phyloP scores from a whole-genome alignment of 2,329 filamentous ascomycete genomes.

The Zalaria obscura region DNA sequence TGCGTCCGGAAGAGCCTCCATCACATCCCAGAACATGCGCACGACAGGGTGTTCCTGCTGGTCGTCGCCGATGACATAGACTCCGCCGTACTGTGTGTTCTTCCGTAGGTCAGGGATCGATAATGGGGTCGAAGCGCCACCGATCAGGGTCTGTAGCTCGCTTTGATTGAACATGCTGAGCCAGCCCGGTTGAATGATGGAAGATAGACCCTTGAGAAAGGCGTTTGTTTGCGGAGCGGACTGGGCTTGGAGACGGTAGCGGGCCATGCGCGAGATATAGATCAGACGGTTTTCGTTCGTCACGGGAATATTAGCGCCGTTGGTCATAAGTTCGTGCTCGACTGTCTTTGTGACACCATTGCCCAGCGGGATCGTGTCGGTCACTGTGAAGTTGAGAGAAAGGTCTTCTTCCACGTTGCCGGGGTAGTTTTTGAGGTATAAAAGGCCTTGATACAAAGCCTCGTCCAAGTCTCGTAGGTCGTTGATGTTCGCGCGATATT shows the following conservation, averaged over 20 bases:
- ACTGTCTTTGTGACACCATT: conserved; percentile 39
- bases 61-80: conserved; percentile 85
- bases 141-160: conserved; percentile 85
- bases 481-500: conserved; percentile 85
- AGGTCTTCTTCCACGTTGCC: conserved; percentile 69
- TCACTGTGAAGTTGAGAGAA: conserved; percentile 76
- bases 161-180: conserved; percentile 97
- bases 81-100: conserved; percentile 76
- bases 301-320: conserved; percentile 63
- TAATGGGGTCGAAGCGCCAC: conserved; percentile 74
- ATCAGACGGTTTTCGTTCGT: conserved; percentile 85
- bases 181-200: conserved; percentile 86
- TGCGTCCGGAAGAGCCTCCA: conserved; percentile 59
- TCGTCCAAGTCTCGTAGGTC: conserved; percentile 87
- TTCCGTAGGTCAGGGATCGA: conserved; percentile 72
- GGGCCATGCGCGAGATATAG: conserved; percentile 87
- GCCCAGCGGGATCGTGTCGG: conserved; percentile 43
- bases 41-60: conserved; percentile 73
- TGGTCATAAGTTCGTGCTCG: conserved; percentile 60
- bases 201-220: conserved; percentile 72
- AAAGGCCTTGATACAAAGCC: conserved; percentile 74
- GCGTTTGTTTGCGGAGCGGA: conserved; percentile 69
- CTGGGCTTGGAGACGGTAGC: conserved; percentile 72
- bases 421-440: conserved; percentile 68
- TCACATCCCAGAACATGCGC: conserved; percentile 79